Percentiles rank a stretch among this genome's conserved stretches.
Evolutionary conservation across 768 basidiomycete species (phyloP).

Genomic region (Cystofilobasidium ferigula): DNA sequence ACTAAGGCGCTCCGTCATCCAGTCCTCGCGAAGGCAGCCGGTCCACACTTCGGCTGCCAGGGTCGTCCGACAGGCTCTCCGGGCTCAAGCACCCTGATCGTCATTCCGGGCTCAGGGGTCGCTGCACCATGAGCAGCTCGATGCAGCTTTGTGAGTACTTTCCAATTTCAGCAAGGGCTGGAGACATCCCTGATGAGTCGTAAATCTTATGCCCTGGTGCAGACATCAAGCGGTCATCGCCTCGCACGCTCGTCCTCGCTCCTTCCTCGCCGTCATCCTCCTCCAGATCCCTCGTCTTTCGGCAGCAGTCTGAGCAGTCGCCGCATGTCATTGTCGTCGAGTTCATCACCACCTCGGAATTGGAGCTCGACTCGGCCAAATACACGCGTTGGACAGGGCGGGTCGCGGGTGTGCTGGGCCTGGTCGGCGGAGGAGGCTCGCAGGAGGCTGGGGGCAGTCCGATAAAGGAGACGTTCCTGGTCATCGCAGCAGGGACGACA

Average conservation of each 20-base stretch:
- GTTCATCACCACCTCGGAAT: slow-evolving; percentile 61
- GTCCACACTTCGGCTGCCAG: no score
- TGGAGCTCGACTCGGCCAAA: slow-evolving; percentile 56
- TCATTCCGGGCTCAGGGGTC: no score
- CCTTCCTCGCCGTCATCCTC: neutral
- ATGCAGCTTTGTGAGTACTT: no score
- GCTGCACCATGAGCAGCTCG: no score
- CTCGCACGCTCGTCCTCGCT: slow-evolving; percentile 20
- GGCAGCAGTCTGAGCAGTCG: neutral
- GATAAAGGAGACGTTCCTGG: slow-evolving; percentile 15
- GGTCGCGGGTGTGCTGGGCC: slow-evolving; percentile 66
- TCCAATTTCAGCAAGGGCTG: no score
- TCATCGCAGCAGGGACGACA: slow-evolving; percentile 11
- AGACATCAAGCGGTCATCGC: slow-evolving; percentile 21
- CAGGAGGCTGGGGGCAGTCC: slow-evolving; percentile 42
- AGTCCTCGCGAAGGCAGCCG: no score
- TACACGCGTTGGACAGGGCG: slow-evolving; percentile 59
- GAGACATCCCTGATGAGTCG: neutral
- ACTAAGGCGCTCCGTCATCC: no score
- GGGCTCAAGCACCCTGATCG: no score
- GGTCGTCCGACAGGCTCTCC: no score
- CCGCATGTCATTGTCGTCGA: slow-evolving; percentile 59
- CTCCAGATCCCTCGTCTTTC: slow-evolving; percentile 13
- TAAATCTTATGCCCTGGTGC: neutral
- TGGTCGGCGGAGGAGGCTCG: slow-evolving; percentile 38